Percentiles rank a stretch among this genome's conserved stretches.
Conservation (phyloP, 2,329 filamentous ascomycete genomes). For the Colletotrichum ledebouriae region DNA sequence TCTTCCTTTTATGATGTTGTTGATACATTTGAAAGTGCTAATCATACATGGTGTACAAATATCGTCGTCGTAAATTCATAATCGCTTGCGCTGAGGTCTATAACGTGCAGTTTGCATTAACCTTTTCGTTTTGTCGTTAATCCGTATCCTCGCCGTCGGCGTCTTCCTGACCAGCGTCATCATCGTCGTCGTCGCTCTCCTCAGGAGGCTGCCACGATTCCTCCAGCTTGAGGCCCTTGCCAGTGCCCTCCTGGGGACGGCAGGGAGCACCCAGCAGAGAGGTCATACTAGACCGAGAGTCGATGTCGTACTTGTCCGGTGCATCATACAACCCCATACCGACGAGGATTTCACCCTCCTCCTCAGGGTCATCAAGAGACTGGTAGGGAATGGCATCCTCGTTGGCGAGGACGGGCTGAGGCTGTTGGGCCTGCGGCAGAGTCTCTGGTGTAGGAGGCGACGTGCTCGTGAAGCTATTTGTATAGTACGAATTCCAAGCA, state of each 20-base stretch:
- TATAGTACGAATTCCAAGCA: slow-evolving; percentile 61
- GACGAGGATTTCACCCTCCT: slow-evolving; percentile 79
- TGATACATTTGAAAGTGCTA: slow-evolving; percentile 17
- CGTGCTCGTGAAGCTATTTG: slow-evolving; percentile 61
- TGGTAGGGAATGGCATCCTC: slow-evolving; percentile 66
- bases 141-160: slow-evolving; percentile 51
- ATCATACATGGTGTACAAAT: slow-evolving; percentile 40
- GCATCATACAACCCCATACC: slow-evolving; percentile 86
- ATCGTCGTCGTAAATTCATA: slow-evolving; percentile 5
- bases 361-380: slow-evolving; percentile 64
- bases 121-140: slow-evolving; percentile 14
- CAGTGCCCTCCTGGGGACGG: slow-evolving; percentile 62
- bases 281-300: slow-evolving; percentile 67
- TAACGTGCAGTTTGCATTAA: slow-evolving; percentile 11
- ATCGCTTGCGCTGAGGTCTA: slow-evolving; percentile 10
- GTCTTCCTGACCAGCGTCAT: slow-evolving; percentile 43
- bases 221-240: slow-evolving; percentile 84
- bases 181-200: slow-evolving; percentile 57
- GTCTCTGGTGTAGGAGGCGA: slow-evolving; percentile 73
- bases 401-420: slow-evolving; percentile 59
- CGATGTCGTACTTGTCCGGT: slow-evolving; percentile 69
- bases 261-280: slow-evolving; percentile 67
- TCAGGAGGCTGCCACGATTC: slow-evolving; percentile 82
- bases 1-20: neutral
- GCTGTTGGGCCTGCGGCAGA: slow-evolving; percentile 65